Base-by-base conservation (phyloP, 129 eudicot genomes). In the Flaveria ramosissima region DNA sequence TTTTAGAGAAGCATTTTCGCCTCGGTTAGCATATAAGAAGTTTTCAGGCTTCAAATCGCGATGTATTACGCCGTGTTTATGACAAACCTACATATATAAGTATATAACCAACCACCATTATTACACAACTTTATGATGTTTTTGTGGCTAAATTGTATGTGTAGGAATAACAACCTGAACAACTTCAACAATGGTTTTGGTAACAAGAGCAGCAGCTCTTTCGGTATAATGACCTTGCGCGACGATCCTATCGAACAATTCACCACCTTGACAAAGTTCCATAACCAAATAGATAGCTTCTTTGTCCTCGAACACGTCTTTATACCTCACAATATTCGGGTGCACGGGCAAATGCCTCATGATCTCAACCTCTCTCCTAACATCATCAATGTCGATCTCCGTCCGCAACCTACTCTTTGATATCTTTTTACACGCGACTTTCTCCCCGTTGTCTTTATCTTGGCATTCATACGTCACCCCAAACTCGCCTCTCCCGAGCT, bases 201-300 rank as follows among this genome's bases (percentile, higher is more conserved):
- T 88, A 60, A 81, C 95, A 61, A 72, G 88, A 61, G 98, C 98
- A 7, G 98, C 98, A 20, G 91, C 96, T 43, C 97, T 83, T 70
- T 93, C 98, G 11, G 96, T 91, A 63, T 87, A 93, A 87, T 91
- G 98, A 16, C 98, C 98, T 78, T 82, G 85, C 1, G 87, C 85
- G 13, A 91, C 92, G 68, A 93, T 93, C 83, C 98, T 87, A 90
- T 93, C 98, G 64, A 93, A 93, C 3, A 93, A 83, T 68, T 93
- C 98, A 15, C 98, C 98, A 32, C 98, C 98, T 48, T 84, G 87
- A 63, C 98, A 93, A 53, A 89, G 91, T 81, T 93, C 98, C 98
- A 93, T 93, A 1, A 93, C 97, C 68, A 93, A 81, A 76, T 91
- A 93, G 50, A 93, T 77, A 6, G 98, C 96, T 30, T 89, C 96